Evolutionary conservation across 345 rosid species (phyloP).

Genomic region (Excoecaria cochinchinensis): DNA sequence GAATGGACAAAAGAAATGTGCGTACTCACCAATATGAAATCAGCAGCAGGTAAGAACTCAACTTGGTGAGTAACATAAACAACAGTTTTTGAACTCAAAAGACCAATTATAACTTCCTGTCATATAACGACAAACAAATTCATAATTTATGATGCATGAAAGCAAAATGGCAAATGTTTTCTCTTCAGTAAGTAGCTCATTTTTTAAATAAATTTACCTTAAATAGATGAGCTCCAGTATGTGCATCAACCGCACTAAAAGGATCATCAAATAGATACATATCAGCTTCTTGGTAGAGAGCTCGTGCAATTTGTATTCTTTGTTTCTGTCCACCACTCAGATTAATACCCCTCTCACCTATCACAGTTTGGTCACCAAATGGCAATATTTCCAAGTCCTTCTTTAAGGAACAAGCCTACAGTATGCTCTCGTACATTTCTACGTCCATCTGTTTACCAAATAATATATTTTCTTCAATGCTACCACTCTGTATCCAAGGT

Average conservation of each 20-base stretch:
- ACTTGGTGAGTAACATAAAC: slow-evolving; percentile 67
- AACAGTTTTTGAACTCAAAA: slow-evolving; percentile 49
- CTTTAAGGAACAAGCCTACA: slow-evolving; percentile 53
- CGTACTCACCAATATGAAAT: slow-evolving; percentile 56
- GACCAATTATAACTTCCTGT: slow-evolving; percentile 60
- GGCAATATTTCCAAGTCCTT: slow-evolving; percentile 55
- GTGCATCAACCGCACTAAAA: slow-evolving; percentile 82
- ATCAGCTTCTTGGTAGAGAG: slow-evolving; percentile 62
- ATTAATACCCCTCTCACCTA: slow-evolving; percentile 81
- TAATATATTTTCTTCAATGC: slow-evolving; percentile 40
- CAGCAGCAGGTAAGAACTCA: slow-evolving; percentile 63
- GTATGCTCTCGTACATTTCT: slow-evolving; percentile 32
- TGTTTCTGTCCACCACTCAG: slow-evolving; percentile 91
- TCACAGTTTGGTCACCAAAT: slow-evolving; percentile 57
- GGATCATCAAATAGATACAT: slow-evolving; percentile 80
- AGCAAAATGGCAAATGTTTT: too few species aligned
- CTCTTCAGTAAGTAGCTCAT: too few species aligned
- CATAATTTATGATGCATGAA: too few species aligned
- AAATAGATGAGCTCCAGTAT: slow-evolving; percentile 64
- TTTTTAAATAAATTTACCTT: slow-evolving; percentile 29
- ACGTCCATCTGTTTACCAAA: slow-evolving; percentile 23
- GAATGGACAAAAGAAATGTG: neutral
- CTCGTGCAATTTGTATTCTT: slow-evolving; percentile 74
- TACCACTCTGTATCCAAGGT: slow-evolving; percentile 25
- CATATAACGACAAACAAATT: neutral